These are phyloP conservation scores for Alternaria sp. DNA, from an alignment of 2,329 filamentous ascomycete genomes.

Conservation along the genomic window DNA sequence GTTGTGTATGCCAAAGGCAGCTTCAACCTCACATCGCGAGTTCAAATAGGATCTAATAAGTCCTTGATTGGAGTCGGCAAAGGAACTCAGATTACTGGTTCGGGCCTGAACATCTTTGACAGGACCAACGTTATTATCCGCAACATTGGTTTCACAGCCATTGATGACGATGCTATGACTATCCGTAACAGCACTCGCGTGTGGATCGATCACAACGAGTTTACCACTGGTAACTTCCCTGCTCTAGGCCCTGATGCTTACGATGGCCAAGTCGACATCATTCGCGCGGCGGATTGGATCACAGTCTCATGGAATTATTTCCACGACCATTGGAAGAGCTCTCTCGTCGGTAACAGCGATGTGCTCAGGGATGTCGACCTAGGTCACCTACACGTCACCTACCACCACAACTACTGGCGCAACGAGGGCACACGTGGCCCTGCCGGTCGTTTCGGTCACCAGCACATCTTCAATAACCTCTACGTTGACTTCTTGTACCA, in stretches of 20 bases:
- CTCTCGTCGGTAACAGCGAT: slow-evolving; percentile 67
- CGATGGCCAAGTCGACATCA: slow-evolving; percentile 71
- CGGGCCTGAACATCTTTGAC: slow-evolving; percentile 63
- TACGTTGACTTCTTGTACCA: slow-evolving; percentile 51
- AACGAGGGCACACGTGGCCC: slow-evolving; percentile 71
- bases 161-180: slow-evolving; percentile 67
- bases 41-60: slow-evolving; percentile 59
- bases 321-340: slow-evolving; percentile 70
- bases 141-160: slow-evolving; percentile 68
- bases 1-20: slow-evolving; percentile 58
- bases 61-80: slow-evolving; percentile 52
- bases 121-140: slow-evolving; percentile 69
- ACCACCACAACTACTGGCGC: slow-evolving; percentile 71
- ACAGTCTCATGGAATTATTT: slow-evolving; percentile 63
- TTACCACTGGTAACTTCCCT: slow-evolving; percentile 64
- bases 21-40: slow-evolving; percentile 54
- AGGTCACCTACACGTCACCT: slow-evolving; percentile 70
- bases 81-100: slow-evolving; percentile 53
- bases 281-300: slow-evolving; percentile 69
- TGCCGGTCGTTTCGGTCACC: slow-evolving; percentile 71
- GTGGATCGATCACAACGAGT: slow-evolving; percentile 73
- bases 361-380: slow-evolving; percentile 65
- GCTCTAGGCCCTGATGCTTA: slow-evolving; percentile 70
- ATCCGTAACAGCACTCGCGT: slow-evolving; percentile 66
- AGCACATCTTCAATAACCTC: slow-evolving; percentile 67